Evolutionary conservation across 495 filamentous ascomycete species (phyloP), one percentile per base, ranked within the genome.

Genomic region (Xylaria curta): DNA sequence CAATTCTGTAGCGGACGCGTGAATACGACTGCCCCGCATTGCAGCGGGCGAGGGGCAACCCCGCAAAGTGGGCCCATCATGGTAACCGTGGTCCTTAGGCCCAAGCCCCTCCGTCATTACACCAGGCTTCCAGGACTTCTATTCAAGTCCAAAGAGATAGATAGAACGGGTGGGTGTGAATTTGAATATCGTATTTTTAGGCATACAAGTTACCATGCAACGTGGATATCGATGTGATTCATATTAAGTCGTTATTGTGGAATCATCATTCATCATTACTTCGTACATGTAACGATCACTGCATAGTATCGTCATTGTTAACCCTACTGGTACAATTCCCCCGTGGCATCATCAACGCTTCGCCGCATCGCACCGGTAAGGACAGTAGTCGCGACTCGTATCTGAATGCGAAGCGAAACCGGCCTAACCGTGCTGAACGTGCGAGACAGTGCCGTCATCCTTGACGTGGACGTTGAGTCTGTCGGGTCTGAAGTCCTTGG

Each of bases 401-500:
- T 53, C 12, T 13, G 63, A 9, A 66, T 26, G 15, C 6, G 17
- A 49, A 24, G 46, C 56, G 59, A 62, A 42, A 54, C 12, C 19
- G 5, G 40, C n/a, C 24, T 83, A 91, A 38, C 88, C 86, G 69
- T 88, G 85, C 51, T 82, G 83, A 58, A 94, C 91, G 77, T 95
- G 87, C 66, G 82, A 86, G n/a, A 95, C 91, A 1, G 88, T 93
- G 8, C 91, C 92, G 68, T 93, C 88, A 17, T 92, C 88, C 59
- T 87, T 87, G 31, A 94, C 78, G 76, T 94, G 90, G 38, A 95
- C 83, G 72, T 94, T 95, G 71, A 95, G 79, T 75, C 92, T 89
- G 54, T 80, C 75, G 44, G 59, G 59, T 49, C 8, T 47, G 63
- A 77, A 85, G 71, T 82, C 89, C 85, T 90, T 82, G 69, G 74